These are phyloP conservation scores for Cryptococcus sp. DNA, from an alignment of 1,284 basidiomycete genomes.

Conservation along the genomic window DNA sequence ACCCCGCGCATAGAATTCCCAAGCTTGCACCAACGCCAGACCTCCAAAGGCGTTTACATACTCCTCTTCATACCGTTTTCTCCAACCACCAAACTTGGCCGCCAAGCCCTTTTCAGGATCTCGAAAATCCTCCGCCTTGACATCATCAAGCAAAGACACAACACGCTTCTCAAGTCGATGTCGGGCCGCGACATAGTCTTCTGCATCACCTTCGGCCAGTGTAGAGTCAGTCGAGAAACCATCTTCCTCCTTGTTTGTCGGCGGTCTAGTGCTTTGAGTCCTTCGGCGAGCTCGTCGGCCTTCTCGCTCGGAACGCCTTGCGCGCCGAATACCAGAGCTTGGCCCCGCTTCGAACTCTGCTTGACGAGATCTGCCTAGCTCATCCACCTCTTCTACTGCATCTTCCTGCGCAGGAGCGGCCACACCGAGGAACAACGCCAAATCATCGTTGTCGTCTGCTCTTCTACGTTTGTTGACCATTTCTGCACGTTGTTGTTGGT, in stretches of 20 bases:
- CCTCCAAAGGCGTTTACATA: constrained; percentile 89
- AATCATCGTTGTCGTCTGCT: constrained; percentile 78
- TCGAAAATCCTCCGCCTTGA: constrained; percentile 80
- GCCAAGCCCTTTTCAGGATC: constrained; percentile 74
- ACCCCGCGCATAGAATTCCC: constrained; percentile 92
- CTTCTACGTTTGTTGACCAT: constrained; percentile 68
- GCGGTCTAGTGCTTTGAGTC: constrained; percentile 49
- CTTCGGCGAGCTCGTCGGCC: constrained; percentile 58
- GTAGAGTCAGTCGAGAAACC: constrained; percentile 84
- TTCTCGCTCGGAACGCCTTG: constrained; percentile 61
- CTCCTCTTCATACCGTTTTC: constrained; percentile 71
- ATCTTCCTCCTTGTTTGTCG: constrained; percentile 64
- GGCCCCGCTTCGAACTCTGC: constrained; percentile 37
- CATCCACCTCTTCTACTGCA: constrained; percentile 60
- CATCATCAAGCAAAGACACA: constrained; percentile 68
- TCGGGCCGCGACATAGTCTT: constrained; percentile 70
- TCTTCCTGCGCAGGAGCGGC: constrained; percentile 52
- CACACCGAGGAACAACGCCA: constrained; percentile 70
- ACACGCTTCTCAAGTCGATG: constrained; percentile 60
- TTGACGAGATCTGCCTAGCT: constrained; percentile 60
- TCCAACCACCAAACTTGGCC: constrained; percentile 77
- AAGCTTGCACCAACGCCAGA: constrained; percentile 81
- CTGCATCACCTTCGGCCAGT: constrained; percentile 63
- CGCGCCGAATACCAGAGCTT: constrained; percentile 58
- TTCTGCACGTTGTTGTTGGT: constrained; percentile 71